phyloP scores from a whole-genome alignment of 768 basidiomycete species.

The Tulasnella calospora region DNA sequence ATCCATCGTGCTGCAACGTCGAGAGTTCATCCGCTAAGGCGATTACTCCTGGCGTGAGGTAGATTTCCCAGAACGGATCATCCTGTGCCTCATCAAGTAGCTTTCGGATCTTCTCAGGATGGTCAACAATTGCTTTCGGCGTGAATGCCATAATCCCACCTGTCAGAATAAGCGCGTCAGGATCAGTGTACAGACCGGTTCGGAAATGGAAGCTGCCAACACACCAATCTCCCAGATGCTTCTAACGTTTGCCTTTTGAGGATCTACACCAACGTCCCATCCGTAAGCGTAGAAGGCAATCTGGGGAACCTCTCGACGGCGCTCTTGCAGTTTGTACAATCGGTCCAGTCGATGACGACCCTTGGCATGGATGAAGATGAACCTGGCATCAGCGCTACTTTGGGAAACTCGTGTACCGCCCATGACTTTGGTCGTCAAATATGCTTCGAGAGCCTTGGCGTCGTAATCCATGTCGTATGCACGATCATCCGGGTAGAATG shows the following conservation, averaged over 20 bases:
- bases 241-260: neutral
- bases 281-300: slow-evolving; percentile 8
- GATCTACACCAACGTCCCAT: neutral
- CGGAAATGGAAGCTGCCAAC: neutral
- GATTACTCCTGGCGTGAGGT: slow-evolving; percentile 8
- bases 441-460: neutral
- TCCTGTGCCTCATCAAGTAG: neutral
- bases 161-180: neutral
- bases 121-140: neutral
- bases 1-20: neutral
- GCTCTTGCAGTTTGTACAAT: slow-evolving; percentile 8
- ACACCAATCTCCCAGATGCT: neutral
- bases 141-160: slow-evolving; percentile 15
- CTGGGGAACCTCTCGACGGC: neutral
- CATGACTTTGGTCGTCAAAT: neutral
- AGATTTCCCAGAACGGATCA: slow-evolving; percentile 20
- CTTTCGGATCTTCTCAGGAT: neutral
- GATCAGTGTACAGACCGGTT: neutral
- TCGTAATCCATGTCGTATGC: neutral
- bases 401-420: neutral
- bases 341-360: neutral
- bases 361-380: slow-evolving; percentile 17
- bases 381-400: neutral
- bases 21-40: slow-evolving; percentile 9
- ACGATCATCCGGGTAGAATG: slow-evolving; percentile 9